Conservation (phyloP, 257 asterid genomes). For the Rhazya stricta region DNA sequence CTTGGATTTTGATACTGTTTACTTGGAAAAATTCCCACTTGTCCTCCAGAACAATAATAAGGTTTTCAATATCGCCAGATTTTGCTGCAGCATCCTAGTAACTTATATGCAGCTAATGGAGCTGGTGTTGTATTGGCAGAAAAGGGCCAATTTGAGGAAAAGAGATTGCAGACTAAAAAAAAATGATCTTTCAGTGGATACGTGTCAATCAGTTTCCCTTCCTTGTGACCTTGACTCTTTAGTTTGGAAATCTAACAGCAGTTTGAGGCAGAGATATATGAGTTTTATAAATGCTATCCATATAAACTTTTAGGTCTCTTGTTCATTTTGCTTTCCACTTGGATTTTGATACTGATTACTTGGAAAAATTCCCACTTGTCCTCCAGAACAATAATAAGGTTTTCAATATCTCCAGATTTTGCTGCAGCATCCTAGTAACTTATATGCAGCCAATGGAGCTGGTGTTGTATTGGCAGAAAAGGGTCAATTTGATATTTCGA, state of each 20-base stretch:
- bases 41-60: background rate
- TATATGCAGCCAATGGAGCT: conserved; percentile 98
- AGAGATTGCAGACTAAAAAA: background rate
- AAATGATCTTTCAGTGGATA: background rate
- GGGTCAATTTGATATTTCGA: conserved; percentile 94
- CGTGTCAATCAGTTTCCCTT: background rate
- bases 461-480: conserved; percentile 95
- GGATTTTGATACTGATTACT: background rate
- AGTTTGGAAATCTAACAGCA: background rate
- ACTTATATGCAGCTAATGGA: conserved; percentile 98
- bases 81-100: conserved; percentile 73
- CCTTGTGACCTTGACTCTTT: background rate
- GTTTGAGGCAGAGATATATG: background rate
- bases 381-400: background rate
- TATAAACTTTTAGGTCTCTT: background rate
- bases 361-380: background rate
- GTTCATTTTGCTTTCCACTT: background rate
- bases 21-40: background rate
- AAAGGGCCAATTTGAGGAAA: conserved; percentile 80
- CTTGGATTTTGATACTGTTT: background rate
- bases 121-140: conserved; percentile 97
- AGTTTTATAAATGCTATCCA: background rate
- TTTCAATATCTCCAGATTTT: conserved; percentile 57
- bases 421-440: conserved; percentile 72
- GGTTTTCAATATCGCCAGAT: conserved; percentile 46